Evolutionary conservation across 176 grass and related monocot genomes (phyloP).

Genomic region (Paspalum vaginatum): DNA sequence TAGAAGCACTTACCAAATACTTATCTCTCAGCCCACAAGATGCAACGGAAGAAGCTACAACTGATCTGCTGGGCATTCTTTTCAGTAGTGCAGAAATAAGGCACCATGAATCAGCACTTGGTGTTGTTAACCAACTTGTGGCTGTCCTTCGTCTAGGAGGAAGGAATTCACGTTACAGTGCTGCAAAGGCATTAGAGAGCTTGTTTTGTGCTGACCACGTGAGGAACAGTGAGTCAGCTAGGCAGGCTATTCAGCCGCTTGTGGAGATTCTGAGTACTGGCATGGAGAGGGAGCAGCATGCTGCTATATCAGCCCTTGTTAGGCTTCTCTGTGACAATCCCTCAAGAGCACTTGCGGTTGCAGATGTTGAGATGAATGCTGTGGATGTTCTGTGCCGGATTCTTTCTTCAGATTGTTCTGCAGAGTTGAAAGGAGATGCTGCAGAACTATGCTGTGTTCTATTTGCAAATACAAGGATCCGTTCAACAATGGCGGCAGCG

Average conservation of each 20-base stretch:
- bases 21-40: constrained; percentile 93
- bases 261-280: constrained; percentile 98
- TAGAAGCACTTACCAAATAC: constrained; percentile 97
- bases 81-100: constrained; percentile 90
- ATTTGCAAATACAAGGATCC: constrained; percentile 96
- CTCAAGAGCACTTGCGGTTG: constrained; percentile 85
- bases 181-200: constrained; percentile 97
- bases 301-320: constrained; percentile 96
- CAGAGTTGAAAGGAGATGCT: constrained; percentile 95
- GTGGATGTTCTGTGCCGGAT: constrained; percentile 96
- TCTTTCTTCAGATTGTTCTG: constrained; percentile 85
- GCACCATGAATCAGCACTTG: constrained; percentile 85
- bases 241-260: constrained; percentile 94
- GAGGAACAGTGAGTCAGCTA: constrained; percentile 87
- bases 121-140: constrained; percentile 92
- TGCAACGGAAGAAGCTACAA: constrained; percentile 95
- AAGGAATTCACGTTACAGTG: constrained; percentile 97
- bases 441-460: constrained; percentile 93
- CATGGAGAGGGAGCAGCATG: constrained; percentile 96
- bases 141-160: constrained; percentile 95
- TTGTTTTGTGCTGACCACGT: constrained; percentile 97
- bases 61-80: constrained; percentile 88
- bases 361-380: constrained; percentile 96
- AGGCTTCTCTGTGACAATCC: constrained; percentile 91
- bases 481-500: constrained; percentile 88